phyloP scores from a whole-genome alignment of 2,329 filamentous ascomycete genomes.

The Passalora sequoiae region DNA sequence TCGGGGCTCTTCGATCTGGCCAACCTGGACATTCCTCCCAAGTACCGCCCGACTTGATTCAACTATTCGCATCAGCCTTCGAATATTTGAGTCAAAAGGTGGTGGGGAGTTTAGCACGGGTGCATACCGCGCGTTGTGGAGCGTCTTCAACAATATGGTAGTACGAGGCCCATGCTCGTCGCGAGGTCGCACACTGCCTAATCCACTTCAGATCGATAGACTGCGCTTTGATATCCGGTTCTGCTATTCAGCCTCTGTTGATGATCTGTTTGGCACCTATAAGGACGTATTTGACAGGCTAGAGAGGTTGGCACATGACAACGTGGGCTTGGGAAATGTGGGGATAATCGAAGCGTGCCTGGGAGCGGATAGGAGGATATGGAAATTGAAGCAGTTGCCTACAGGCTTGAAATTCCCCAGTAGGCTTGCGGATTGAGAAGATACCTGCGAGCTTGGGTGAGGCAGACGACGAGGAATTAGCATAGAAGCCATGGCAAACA shows the following conservation, averaged over 20 bases:
- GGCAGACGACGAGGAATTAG: no score
- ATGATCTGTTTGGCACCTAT: conserved; percentile 17
- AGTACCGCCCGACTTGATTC: conserved; percentile 9
- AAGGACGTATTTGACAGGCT: conserved; percentile 16
- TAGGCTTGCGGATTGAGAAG: conserved; percentile 5
- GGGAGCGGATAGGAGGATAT: conserved; percentile 13
- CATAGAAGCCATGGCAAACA: no score
- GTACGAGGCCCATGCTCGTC: conserved; percentile 12
- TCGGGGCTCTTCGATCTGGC: conserved; percentile 15
- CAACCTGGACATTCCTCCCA: conserved; percentile 14
- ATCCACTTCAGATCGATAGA: conserved; percentile 8
- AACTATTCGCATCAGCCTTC: conserved; percentile 8
- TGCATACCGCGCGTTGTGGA: conserved; percentile 17
- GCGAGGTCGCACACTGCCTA: conserved; percentile 2
- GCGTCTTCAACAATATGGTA: conserved; percentile 11
- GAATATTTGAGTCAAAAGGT: conserved; percentile 12
- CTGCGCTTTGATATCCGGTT: conserved; percentile 14
- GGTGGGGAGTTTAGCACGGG: conserved; percentile 17
- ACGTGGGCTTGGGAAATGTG: conserved; percentile 16
- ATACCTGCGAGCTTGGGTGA: no score
- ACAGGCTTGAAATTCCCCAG: conserved; percentile 12
- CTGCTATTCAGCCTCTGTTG: conserved; percentile 14
- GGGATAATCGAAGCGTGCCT: conserved; percentile 13
- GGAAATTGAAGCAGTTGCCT: conserved; percentile 14
- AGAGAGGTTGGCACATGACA: conserved; percentile 16